phyloP scores from a whole-genome alignment of 2,329 filamentous ascomycete genomes.

The Ophiostoma novo-ulmi region DNA sequence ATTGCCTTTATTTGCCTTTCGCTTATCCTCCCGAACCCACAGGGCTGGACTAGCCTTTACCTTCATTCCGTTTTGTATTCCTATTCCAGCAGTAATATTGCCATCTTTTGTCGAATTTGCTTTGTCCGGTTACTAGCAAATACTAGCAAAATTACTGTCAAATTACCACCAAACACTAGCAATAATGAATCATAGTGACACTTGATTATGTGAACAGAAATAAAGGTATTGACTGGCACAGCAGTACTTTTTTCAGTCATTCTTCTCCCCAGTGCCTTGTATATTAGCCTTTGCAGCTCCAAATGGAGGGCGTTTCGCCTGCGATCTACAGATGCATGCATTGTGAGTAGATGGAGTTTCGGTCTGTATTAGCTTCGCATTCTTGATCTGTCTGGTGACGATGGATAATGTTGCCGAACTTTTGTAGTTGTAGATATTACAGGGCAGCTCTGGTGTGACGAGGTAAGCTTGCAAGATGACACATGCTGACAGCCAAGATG shows the following conservation, averaged over 20 bases:
- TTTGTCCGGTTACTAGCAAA: not conserved
- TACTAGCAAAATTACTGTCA: not conserved
- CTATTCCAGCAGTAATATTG: not conserved
- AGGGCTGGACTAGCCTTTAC: not conserved
- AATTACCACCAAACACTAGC: no score
- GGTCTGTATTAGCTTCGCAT: not conserved
- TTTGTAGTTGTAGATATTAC: not conserved
- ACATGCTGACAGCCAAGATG: not conserved
- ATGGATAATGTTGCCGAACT: not conserved
- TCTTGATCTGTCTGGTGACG: no score
- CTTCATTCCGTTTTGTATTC: not conserved
- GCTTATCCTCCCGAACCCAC: not conserved
- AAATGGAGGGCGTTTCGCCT: not conserved
- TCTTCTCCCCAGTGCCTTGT: not conserved
- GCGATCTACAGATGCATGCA: not conserved
- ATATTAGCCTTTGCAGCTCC: not conserved
- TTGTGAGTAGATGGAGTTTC: not conserved
- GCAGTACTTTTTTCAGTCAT: not conserved
- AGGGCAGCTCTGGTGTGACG: not conserved
- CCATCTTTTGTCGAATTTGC: not conserved
- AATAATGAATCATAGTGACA: not conserved
- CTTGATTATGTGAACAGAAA: not conserved
- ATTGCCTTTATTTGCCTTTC: not conserved
- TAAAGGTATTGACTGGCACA: not conserved
- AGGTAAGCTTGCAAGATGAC: not conserved